phyloP scores from a whole-genome alignment of 1,139 yeast species.

The Nakaseomyces delphensis region DNA sequence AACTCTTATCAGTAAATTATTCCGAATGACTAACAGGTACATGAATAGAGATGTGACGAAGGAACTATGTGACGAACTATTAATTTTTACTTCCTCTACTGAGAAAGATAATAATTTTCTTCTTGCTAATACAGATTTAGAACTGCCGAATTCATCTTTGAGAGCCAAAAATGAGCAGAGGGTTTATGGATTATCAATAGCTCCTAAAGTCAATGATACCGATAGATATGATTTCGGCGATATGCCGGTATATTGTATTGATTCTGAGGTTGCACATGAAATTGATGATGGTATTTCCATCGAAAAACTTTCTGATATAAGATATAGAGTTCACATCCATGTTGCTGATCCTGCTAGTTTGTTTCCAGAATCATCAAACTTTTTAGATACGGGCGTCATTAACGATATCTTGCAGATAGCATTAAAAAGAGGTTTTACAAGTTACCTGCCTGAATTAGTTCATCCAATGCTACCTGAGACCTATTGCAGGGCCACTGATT shows the following conservation, averaged over 20 bases:
- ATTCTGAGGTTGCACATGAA: slow-evolving; percentile 72
- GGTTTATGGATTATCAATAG: slow-evolving; percentile 29
- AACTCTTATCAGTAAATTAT: slow-evolving; percentile 20
- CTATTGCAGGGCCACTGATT: slow-evolving; percentile 46
- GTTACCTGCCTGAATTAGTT: slow-evolving; percentile 63
- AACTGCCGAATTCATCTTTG: slow-evolving; percentile 16
- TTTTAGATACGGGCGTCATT: slow-evolving; percentile 29
- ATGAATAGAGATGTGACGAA: slow-evolving; percentile 25
- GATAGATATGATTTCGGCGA: slow-evolving; percentile 41
- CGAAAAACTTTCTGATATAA: slow-evolving; percentile 28
- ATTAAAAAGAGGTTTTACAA: slow-evolving; percentile 52
- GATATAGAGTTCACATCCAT: slow-evolving; percentile 52
- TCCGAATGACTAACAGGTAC: slow-evolving; percentile 19
- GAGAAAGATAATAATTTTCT: slow-evolving; percentile 16
- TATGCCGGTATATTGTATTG: slow-evolving; percentile 73
- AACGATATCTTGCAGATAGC: slow-evolving; percentile 53
- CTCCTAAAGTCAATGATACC: slow-evolving; percentile 46
- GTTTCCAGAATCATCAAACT: slow-evolving; percentile 27
- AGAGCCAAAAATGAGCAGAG: slow-evolving; percentile 11
- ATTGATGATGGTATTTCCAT: slow-evolving; percentile 90
- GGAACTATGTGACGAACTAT: slow-evolving; percentile 21
- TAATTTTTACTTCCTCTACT: slow-evolving; percentile 14
- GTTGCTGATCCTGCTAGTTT: slow-evolving; percentile 82
- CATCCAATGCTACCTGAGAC: slow-evolving; percentile 64
- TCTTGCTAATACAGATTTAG: slow-evolving; percentile 17